Evolutionary conservation across 805 yeast genomes (phyloP).

Genomic region (Cyberlindnera euphorbiiphila): DNA sequence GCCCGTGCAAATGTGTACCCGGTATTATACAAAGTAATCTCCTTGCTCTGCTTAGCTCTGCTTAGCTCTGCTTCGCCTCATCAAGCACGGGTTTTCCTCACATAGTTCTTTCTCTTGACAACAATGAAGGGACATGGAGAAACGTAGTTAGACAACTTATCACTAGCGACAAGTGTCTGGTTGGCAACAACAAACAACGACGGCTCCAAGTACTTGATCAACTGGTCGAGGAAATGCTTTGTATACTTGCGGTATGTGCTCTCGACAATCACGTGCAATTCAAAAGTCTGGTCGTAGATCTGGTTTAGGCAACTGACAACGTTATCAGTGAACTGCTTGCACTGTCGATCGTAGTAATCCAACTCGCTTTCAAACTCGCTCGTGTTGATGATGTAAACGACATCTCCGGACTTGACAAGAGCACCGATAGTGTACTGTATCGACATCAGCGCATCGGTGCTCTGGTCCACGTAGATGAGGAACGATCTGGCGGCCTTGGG

Average conservation of each 20-base stretch:
- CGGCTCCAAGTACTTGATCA: conserved; percentile 34
- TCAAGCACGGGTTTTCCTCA: too few relatives aligned
- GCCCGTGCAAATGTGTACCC: too few relatives aligned
- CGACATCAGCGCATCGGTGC: conserved; percentile 80
- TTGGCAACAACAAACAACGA: conserved; percentile 22
- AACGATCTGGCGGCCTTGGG: conserved; percentile 47
- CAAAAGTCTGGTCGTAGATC: conserved; percentile 19
- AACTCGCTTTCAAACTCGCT: conserved; percentile 40
- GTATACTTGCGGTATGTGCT: conserved; percentile 37
- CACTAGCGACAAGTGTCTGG: conserved; percentile 13
- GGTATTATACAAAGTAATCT: too few relatives aligned
- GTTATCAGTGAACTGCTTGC: conserved; percentile 13
- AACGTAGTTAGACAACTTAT: conserved; percentile 21
- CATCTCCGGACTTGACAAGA: conserved; percentile 76
- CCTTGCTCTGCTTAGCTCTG: too few relatives aligned
- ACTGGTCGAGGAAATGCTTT: conserved; percentile 34
- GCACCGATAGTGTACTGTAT: conserved; percentile 88
- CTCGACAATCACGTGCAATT: conserved; percentile 29
- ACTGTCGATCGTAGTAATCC: conserved; percentile 15
- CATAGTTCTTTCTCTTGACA: conserved; percentile 20
- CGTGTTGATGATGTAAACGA: conserved; percentile 60
- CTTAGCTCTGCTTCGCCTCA: too few relatives aligned
- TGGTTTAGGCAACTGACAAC: conserved; percentile 14
- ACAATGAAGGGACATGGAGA: conserved; percentile 25
- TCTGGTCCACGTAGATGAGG: conserved; percentile 74